Evolutionary conservation across 2,329 filamentous ascomycete genomes (phyloP).

Genomic region (Bertia moriformis): DNA sequence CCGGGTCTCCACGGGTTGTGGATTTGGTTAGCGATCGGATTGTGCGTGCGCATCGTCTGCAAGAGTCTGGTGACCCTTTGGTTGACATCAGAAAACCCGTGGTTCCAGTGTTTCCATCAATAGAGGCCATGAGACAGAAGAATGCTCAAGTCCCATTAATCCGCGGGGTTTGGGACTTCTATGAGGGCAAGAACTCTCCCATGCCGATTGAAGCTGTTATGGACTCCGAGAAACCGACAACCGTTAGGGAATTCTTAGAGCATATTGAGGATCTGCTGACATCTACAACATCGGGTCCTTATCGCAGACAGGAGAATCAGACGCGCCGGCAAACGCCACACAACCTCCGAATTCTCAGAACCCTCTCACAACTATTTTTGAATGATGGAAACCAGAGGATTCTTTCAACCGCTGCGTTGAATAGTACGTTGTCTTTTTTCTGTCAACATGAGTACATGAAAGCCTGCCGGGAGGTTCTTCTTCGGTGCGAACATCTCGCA

Average conservation of each 20-base stretch:
- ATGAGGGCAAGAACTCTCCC: not conserved
- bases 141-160: conserved; percentile 11
- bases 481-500: conserved; percentile 14
- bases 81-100: conserved; percentile 12
- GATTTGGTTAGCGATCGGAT: not conserved
- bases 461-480: conserved; percentile 13
- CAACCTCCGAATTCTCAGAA: not conserved
- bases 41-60: conserved; percentile 8
- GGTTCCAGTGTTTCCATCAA: conserved; percentile 14
- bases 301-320: no score
- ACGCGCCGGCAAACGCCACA: no score
- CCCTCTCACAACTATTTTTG: not conserved
- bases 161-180: conserved; percentile 15
- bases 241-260: conserved; percentile 12
- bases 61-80: conserved; percentile 12
- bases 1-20: not conserved
- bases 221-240: not conserved
- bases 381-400: conserved; percentile 4
- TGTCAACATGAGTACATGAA: conserved; percentile 12
- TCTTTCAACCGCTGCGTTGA: conserved; percentile 19
- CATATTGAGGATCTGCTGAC: conserved; percentile 18
- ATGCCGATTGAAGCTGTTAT: conserved; percentile 1
- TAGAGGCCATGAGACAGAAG: conserved; percentile 9
- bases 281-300: conserved; percentile 2
- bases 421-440: conserved; percentile 17